Conservation (phyloP, 2,329 filamentous ascomycete species). For the Ophiostoma populinum region DNA sequence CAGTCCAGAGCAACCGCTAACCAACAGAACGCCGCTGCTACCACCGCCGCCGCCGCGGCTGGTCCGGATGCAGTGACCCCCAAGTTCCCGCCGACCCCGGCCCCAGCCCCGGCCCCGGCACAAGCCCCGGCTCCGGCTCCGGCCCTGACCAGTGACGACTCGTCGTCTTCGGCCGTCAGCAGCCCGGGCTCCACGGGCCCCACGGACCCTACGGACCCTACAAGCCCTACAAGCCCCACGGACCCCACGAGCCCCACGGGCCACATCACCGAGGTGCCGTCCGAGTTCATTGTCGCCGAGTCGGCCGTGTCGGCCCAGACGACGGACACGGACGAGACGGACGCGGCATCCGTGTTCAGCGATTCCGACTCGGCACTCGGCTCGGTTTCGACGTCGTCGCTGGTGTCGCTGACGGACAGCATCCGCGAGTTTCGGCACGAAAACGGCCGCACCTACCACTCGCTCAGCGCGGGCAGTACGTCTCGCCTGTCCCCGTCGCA, state of each 20-base stretch:
- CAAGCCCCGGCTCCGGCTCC: no score
- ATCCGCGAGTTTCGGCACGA: conserved; percentile 9
- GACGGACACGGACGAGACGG: neutral
- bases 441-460: conserved; percentile 10
- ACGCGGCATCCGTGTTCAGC: conserved; percentile 1
- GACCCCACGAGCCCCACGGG: neutral
- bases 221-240: neutral
- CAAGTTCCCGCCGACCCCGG: neutral
- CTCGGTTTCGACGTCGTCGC: conserved; percentile 3
- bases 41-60: conserved; percentile 4
- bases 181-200: neutral
- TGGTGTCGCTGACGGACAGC: conserved; percentile 7
- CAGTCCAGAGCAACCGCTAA: neutral
- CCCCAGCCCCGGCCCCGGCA: neutral
- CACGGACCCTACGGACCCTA: neutral
- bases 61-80: neutral
- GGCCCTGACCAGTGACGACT: no score
- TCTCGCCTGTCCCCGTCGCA: neutral
- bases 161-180: neutral
- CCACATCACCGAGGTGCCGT: conserved; percentile 1
- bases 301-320: neutral
- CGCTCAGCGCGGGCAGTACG: conserved; percentile 9
- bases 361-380: conserved; percentile 7
- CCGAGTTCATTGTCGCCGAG: neutral
- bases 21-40: conserved; percentile 2